Percentiles rank a stretch among this genome's conserved stretches.
phyloP scores from a whole-genome alignment of 345 rosid genomes.

The Physaria fendleri region DNA sequence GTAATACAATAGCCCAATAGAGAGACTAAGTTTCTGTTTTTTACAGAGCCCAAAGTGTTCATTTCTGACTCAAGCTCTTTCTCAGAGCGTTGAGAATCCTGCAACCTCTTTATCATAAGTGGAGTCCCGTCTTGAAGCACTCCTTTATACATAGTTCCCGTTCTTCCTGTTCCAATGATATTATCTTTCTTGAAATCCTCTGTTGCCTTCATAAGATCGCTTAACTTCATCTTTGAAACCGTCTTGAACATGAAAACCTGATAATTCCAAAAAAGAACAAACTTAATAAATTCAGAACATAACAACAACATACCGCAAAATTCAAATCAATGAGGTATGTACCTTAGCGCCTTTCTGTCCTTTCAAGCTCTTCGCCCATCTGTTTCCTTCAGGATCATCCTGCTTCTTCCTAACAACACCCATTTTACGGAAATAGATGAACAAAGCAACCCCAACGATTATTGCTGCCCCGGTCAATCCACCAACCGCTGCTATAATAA shows the following conservation, averaged over 20 bases:
- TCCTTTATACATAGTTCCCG: slow-evolving; percentile 80
- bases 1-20: slow-evolving; percentile 78
- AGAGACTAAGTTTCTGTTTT: slow-evolving; percentile 78
- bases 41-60: slow-evolving; percentile 78
- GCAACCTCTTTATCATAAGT: slow-evolving; percentile 85
- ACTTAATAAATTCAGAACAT: not conserved
- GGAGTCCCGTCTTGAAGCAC: slow-evolving; percentile 62
- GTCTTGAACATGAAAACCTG: slow-evolving; percentile 92
- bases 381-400: slow-evolving; percentile 90
- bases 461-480: slow-evolving; percentile 66
- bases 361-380: slow-evolving; percentile 73
- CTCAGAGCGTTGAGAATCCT: slow-evolving; percentile 82
- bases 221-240: slow-evolving; percentile 64
- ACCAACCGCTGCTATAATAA: slow-evolving; percentile 62
- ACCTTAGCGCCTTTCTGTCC: slow-evolving; percentile 66
- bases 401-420: slow-evolving; percentile 56
- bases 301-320: not conserved
- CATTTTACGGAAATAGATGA: slow-evolving; percentile 50
- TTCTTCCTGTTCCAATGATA: slow-evolving; percentile 78
- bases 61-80: slow-evolving; percentile 76
- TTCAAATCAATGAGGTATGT: slow-evolving; percentile 22
- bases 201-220: slow-evolving; percentile 90
- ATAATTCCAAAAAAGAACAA: slow-evolving; percentile 11
- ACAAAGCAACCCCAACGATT: slow-evolving; percentile 40
- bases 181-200: slow-evolving; percentile 66